These are phyloP conservation scores for Zygosaccharomyces pseudobailii DNA, from an alignment of 1,139 yeast genomes.

Conservation along the genomic window DNA sequence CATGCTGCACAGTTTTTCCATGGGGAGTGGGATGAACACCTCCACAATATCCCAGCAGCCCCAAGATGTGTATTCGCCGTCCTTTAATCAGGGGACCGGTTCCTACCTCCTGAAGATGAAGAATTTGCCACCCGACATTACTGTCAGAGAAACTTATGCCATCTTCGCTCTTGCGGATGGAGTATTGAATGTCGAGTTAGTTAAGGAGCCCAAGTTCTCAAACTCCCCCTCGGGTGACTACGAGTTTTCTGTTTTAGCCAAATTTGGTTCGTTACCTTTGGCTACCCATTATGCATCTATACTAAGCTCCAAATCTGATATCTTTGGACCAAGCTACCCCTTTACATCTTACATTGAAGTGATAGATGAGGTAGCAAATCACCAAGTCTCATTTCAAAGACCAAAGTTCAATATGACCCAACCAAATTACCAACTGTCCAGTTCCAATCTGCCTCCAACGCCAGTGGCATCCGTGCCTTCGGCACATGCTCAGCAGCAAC, in stretches of 20 bases:
- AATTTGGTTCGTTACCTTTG: slow-evolving; percentile 57
- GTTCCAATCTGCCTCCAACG: slow-evolving; percentile 14
- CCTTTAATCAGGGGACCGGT: slow-evolving; percentile 13
- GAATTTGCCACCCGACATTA: slow-evolving; percentile 68
- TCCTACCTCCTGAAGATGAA: slow-evolving; percentile 37
- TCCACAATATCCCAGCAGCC: slow-evolving; percentile 15
- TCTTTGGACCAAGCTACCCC: slow-evolving; percentile 59
- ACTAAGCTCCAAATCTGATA: slow-evolving; percentile 53
- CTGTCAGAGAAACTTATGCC: slow-evolving; percentile 70
- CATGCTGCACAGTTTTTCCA: slow-evolving; percentile 26
- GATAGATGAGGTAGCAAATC: slow-evolving; percentile 36
- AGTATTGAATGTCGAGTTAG: slow-evolving; percentile 59
- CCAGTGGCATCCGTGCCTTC: slow-evolving; percentile 11
- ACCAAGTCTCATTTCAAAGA: slow-evolving; percentile 24
- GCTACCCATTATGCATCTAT: slow-evolving; percentile 69
- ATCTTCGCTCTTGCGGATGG: slow-evolving; percentile 79
- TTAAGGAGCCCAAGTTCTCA: slow-evolving; percentile 24
- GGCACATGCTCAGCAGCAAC: slow-evolving; percentile 9
- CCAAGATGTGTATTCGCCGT: slow-evolving; percentile 5
- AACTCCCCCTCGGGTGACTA: slow-evolving; percentile 12
- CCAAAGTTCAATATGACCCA: slow-evolving; percentile 33
- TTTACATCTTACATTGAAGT: slow-evolving; percentile 48
- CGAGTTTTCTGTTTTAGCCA: slow-evolving; percentile 48
- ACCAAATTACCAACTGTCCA: slow-evolving; percentile 21
- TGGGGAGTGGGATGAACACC: slow-evolving; percentile 12